phyloP scores from a whole-genome alignment of 2,329 filamentous ascomycete species.

The Diaporthe australafricana region DNA sequence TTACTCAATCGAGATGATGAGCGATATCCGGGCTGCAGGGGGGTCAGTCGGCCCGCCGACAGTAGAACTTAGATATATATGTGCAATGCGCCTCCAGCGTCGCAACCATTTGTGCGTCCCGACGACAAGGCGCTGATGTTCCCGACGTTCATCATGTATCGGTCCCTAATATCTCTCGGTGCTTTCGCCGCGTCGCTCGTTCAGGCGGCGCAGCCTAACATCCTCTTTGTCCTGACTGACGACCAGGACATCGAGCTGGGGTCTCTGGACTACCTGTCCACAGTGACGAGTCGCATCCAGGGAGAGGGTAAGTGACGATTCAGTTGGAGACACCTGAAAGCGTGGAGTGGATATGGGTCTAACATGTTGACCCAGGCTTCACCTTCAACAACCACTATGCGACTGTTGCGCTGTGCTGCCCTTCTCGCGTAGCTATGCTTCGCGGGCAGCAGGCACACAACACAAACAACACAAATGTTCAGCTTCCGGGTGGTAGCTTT shows the following conservation, averaged over 20 bases:
- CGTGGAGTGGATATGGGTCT: not conserved
- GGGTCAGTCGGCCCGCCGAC: not conserved
- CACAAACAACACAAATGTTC: conserved; percentile 72
- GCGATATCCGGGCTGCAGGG: conserved; percentile 8
- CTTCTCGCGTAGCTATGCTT: conserved; percentile 70
- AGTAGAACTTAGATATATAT: not conserved
- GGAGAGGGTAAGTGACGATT: conserved; percentile 19
- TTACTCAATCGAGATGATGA: not conserved
- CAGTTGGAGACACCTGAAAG: not conserved
- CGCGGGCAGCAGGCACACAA: conserved; percentile 73
- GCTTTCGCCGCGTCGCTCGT: conserved; percentile 32
- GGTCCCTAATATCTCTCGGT: conserved; percentile 27
- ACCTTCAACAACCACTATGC: conserved; percentile 65
- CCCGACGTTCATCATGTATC: conserved; percentile 30
- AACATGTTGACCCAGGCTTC: conserved; percentile 22
- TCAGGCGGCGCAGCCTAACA: conserved; percentile 36
- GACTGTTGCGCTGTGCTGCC: conserved; percentile 72
- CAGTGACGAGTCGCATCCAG: conserved; percentile 31
- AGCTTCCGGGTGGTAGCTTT: conserved; percentile 71
- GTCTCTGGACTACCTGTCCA: conserved; percentile 29
- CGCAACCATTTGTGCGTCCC: not conserved
- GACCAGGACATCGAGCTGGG: conserved; percentile 38
- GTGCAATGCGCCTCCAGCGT: not conserved
- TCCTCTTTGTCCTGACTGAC: conserved; percentile 36
- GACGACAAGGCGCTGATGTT: not conserved